Base-by-base conservation (phyloP, 202 grass and related monocot genomes). In the Zizania palustris region DNA sequence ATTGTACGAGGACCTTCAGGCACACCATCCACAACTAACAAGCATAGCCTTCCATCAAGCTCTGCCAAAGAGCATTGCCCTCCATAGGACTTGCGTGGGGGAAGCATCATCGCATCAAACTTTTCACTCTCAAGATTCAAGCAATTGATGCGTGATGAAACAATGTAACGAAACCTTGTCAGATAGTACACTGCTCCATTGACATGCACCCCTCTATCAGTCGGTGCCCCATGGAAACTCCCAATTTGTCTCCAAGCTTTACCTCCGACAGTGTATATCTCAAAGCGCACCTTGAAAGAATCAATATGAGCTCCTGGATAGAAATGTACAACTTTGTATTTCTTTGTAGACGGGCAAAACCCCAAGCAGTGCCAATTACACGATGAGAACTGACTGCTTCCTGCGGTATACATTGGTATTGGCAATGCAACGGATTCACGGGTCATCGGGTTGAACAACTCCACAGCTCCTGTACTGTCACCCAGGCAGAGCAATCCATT, bases 361-460 rank as follows among this genome's bases (percentile, higher is more conserved):
- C 86, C 86, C 86, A 88, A 81, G 72, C 72, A 81, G 50, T 88
- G 82, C 86, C 86, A 88, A 55, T 88, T 88, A 43, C 58, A 76
- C 18, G 86, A 77, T 0, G 86, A 85, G 72, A 88, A 88, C 51
- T 85, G 82, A 20, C 86, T 88, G 66, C 86, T 88, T 56, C 86
- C 86, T 20, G 86, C 82, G 0, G 86, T 88, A 73, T 48, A 85
- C 51, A 56, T 67, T n/a, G 86, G 82, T 60, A 53, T 73, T 1
- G 86, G 86, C 65, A 85, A 4, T 13, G 15, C 15, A 3, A 65
- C 14, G 6, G 86, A 85, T 46, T 88, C 86, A 20, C 82, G 72
- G 0, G 86, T 88, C 0, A 72, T 88, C 11, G 66, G 86, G 82
- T 88, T 88, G 44, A 88, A 66, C 51, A 88, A n/a, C 72, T 88